These are phyloP conservation scores for Tolypocladium endophyticum DNA, from an alignment of 2,329 filamentous ascomycete species.

Conservation along the genomic window DNA sequence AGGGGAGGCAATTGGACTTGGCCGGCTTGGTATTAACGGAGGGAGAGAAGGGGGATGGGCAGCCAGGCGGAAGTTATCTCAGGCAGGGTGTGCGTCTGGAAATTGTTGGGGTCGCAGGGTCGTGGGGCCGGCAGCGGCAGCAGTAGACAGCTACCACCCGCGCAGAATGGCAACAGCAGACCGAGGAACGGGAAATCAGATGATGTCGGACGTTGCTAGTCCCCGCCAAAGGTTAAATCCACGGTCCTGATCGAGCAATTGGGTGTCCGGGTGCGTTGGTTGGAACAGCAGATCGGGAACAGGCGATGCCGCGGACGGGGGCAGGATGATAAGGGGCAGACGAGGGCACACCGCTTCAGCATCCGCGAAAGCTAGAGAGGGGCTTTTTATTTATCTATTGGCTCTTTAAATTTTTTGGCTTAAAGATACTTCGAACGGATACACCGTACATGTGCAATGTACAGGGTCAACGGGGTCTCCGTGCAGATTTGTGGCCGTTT, in stretches of 20 bases:
- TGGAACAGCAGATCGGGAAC: background rate
- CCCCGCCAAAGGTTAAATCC: background rate
- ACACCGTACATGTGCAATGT: background rate
- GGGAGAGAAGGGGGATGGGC: background rate
- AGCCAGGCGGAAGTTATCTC: background rate
- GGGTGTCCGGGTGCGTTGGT: background rate
- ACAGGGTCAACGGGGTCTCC: background rate
- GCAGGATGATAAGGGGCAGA: background rate
- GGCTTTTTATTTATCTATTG: background rate
- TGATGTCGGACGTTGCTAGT: background rate
- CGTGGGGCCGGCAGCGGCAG: background rate
- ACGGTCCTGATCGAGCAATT: background rate
- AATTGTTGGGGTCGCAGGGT: constrained; percentile 4
- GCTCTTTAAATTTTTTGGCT: background rate
- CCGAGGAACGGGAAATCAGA: background rate
- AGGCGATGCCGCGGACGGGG: background rate
- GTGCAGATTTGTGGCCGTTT: background rate
- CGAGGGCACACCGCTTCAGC: background rate
- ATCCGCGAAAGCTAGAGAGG: too few species aligned
- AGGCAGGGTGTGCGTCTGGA: background rate
- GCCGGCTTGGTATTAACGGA: background rate
- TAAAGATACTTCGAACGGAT: background rate
- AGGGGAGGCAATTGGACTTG: background rate
- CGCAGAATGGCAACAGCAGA: background rate
- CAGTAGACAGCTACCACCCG: background rate